Percentiles rank a stretch among this genome's conserved stretches.
Evolutionary conservation across 345 rosid genomes (phyloP).

Genomic region (Eucalyptus virginea): DNA sequence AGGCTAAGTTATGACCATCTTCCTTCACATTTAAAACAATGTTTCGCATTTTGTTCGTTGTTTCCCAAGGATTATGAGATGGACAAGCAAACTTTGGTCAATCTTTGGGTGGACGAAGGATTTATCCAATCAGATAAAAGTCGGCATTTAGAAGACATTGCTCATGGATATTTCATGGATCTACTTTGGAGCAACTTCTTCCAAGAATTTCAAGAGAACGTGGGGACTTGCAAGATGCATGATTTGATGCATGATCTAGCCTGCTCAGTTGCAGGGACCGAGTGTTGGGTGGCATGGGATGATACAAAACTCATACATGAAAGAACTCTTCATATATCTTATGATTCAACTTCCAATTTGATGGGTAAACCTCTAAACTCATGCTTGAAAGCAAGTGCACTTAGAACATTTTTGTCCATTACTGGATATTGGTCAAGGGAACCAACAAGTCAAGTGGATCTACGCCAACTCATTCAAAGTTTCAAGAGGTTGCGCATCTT

Average conservation of each 20-base stretch:
- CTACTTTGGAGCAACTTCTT: neutral
- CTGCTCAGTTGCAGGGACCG: neutral
- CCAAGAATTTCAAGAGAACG: no score
- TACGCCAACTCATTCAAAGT: neutral
- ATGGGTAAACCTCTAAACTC: neutral
- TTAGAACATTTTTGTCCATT: accelerated
- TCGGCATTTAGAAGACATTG: neutral
- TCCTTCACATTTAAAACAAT: no score
- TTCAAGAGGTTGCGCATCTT: neutral
- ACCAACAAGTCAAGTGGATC: accelerated
- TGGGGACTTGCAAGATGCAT: constrained; percentile 7
- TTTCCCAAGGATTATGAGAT: no score
- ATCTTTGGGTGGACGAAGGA: constrained; percentile 6
- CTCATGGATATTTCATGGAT: neutral
- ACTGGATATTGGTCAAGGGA: accelerated
- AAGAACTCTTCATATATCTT: neutral
- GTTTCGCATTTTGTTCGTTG: no score
- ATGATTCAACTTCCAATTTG: no score
- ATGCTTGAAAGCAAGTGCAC: accelerated
- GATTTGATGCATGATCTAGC: constrained; percentile 12
- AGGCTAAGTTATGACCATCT: neutral
- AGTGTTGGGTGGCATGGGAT: neutral
- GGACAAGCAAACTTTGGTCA: no score
- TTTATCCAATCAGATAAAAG: neutral
- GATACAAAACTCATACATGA: accelerated